Percentiles rank a stretch among this genome's conserved stretches.
Evolutionary conservation across 768 basidiomycete genomes (phyloP).

Genomic region (Psilocybe azurescens): DNA sequence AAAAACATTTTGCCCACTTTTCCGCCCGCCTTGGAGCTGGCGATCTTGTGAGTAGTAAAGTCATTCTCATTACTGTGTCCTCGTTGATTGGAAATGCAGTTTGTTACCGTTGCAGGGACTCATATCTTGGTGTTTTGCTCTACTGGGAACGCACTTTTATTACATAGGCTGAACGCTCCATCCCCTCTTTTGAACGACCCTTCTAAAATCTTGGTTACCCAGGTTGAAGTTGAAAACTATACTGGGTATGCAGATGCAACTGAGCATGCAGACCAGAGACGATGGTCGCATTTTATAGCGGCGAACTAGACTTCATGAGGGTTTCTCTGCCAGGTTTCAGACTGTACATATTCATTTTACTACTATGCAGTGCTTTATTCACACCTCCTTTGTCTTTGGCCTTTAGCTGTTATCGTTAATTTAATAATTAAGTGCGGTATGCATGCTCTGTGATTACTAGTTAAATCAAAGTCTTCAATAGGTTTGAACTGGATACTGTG

Average conservation of each 20-base stretch:
- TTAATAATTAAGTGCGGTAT: neutral
- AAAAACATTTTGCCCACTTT: slow-evolving; percentile 54
- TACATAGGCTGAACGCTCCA: slow-evolving; percentile 57
- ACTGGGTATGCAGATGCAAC: slow-evolving; percentile 63
- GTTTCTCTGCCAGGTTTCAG: no score
- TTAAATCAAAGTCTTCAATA: no score
- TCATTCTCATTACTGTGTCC: neutral
- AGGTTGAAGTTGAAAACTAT: slow-evolving; percentile 62
- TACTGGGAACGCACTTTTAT: slow-evolving; percentile 49
- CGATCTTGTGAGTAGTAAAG: slow-evolving; percentile 50
- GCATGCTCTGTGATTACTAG: neutral
- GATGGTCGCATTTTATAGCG: slow-evolving; percentile 40
- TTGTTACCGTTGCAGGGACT: slow-evolving; percentile 55
- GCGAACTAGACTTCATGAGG: neutral
- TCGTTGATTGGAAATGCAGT: slow-evolving; percentile 40
- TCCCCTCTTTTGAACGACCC: slow-evolving; percentile 47
- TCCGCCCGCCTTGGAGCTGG: slow-evolving; percentile 52
- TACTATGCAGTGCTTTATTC: no score
- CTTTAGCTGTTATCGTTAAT: neutral
- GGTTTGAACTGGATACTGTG: neutral
- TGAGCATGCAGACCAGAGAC: slow-evolving; percentile 42
- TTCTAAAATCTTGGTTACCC: slow-evolving; percentile 54
- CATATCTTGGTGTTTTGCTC: slow-evolving; percentile 66
- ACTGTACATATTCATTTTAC: no score
- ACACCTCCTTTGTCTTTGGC: no score